phyloP scores from a whole-genome alignment of 805 yeast genomes.

The Grigorovia jiainica region DNA sequence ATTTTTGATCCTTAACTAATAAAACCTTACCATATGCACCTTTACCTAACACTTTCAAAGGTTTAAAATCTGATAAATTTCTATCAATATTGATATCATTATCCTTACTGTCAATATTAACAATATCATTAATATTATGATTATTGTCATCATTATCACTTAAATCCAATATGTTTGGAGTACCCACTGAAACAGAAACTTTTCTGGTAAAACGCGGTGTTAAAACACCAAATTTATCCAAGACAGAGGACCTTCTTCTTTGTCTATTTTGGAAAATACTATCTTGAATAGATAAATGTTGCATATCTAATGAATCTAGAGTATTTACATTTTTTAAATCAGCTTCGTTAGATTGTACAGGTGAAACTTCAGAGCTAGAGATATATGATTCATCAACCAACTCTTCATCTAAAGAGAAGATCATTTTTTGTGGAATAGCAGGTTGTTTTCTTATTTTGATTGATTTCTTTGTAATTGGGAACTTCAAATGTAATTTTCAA shows the following conservation, averaged over 20 bases:
- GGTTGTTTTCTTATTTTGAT: neutral
- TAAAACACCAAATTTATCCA: slow-evolving; percentile 21
- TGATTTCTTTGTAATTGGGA: neutral
- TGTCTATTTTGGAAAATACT: slow-evolving; percentile 2
- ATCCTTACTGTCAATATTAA: neutral
- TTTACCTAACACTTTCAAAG: slow-evolving; percentile 67
- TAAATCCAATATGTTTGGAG: neutral
- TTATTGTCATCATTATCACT: neutral
- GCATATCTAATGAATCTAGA: slow-evolving; percentile 1
- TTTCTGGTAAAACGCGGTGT: slow-evolving; percentile 23
- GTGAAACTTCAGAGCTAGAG: neutral
- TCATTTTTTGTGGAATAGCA: slow-evolving; percentile 7
- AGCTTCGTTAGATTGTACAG: neutral
- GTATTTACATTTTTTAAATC: no score
- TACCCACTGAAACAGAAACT: slow-evolving; percentile 7
- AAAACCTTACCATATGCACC: slow-evolving; percentile 88
- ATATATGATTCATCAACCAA: slow-evolving; percentile 2
- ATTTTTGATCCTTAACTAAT: slow-evolving; percentile 54
- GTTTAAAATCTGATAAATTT: slow-evolving; percentile 50
- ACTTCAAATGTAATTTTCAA: no score
- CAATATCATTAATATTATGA: neutral
- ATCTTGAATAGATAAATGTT: neutral
- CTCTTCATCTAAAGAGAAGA: slow-evolving; percentile 21
- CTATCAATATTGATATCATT: slow-evolving; percentile 6
- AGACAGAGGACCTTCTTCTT: slow-evolving; percentile 25